Percentiles rank a stretch among this genome's conserved stretches.
These are phyloP conservation scores for Thermomyces lanuginosus DNA, from an alignment of 2,329 filamentous ascomycete genomes.

Conservation along the genomic window DNA sequence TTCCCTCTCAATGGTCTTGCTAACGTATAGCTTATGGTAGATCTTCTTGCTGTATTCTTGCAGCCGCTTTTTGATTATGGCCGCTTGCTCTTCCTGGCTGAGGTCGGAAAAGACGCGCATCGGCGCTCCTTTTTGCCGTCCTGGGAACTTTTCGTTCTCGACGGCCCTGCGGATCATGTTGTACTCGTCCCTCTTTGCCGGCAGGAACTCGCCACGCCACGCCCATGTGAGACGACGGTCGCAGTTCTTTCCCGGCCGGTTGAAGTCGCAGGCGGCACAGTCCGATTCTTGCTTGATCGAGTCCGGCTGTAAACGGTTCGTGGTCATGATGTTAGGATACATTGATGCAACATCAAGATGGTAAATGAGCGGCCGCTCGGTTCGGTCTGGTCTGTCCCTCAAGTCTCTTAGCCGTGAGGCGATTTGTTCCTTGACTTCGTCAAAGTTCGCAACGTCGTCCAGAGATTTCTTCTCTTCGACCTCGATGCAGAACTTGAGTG, in stretches of 20 bases:
- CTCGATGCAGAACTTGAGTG: slow-evolving; percentile 70
- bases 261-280: slow-evolving; percentile 96
- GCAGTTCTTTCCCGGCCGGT: slow-evolving; percentile 90
- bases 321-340: slow-evolving; percentile 99
- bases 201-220: slow-evolving; percentile 94
- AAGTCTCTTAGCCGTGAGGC: slow-evolving; percentile 51
- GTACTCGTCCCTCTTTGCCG: slow-evolving; percentile 93
- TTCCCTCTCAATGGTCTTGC: slow-evolving; percentile 79
- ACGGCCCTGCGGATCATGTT: slow-evolving; percentile 94
- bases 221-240: slow-evolving; percentile 90
- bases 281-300: slow-evolving; percentile 98
- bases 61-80: slow-evolving; percentile 66
- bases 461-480: slow-evolving; percentile 71
- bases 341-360: slow-evolving; percentile 97
- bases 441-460: slow-evolving; percentile 65
- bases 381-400: slow-evolving; percentile 67
- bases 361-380: slow-evolving; percentile 81
- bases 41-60: slow-evolving; percentile 95
- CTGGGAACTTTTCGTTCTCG: slow-evolving; percentile 84
- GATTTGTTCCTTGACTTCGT: slow-evolving; percentile 74
- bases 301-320: slow-evolving; percentile 89
- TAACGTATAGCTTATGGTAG: slow-evolving; percentile 97
- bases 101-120: slow-evolving; percentile 66
- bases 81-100: slow-evolving; percentile 63
- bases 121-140: slow-evolving; percentile 54